These are phyloP conservation scores for Bremia lactucae DNA, from an alignment of 352 stramenopile species.

Conservation along the genomic window DNA sequence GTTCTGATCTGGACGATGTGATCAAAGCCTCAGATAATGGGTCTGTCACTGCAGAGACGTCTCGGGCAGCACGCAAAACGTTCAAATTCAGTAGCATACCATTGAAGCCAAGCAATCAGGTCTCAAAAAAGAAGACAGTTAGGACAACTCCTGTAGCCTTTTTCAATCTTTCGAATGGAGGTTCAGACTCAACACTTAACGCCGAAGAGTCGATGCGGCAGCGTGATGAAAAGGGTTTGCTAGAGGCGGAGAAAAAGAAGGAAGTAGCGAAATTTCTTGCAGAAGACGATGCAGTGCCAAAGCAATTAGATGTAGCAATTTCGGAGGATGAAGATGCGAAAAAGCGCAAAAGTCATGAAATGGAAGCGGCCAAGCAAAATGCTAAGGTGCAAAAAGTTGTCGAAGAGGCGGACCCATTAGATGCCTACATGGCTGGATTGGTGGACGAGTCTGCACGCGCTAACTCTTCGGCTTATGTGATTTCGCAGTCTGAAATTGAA, in stretches of 20 bases:
- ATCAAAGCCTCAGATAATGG: conserved; percentile 1
- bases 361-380: conserved; percentile 34
- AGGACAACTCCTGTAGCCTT: conserved; percentile 12
- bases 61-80: conserved; percentile 20
- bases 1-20: background rate
- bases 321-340: conserved; percentile 48
- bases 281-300: conserved; percentile 58
- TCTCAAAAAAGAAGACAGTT: conserved; percentile 9
- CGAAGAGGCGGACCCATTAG: conserved; percentile 71
- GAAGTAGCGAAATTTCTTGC: conserved; percentile 53
- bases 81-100: conserved; percentile 68
- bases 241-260: conserved; percentile 31
- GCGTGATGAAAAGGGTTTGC: conserved; percentile 16
- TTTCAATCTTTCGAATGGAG: conserved; percentile 16
- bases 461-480: conserved; percentile 68
- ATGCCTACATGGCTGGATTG: conserved; percentile 82
- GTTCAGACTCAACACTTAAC: conserved; percentile 7
- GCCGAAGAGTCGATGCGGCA: conserved; percentile 31
- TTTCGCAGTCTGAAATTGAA: conserved; percentile 78
- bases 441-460: conserved; percentile 59
- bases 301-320: conserved; percentile 50
- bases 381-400: conserved; percentile 62
- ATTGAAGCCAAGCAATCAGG: conserved; percentile 30
- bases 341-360: conserved; percentile 35
- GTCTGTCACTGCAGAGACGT: conserved; percentile 6